Percentiles rank a stretch among this genome's conserved stretches.
Evolutionary conservation across 495 filamentous ascomycete genomes (phyloP).

Genomic region (Aspergillus nidulans): DNA sequence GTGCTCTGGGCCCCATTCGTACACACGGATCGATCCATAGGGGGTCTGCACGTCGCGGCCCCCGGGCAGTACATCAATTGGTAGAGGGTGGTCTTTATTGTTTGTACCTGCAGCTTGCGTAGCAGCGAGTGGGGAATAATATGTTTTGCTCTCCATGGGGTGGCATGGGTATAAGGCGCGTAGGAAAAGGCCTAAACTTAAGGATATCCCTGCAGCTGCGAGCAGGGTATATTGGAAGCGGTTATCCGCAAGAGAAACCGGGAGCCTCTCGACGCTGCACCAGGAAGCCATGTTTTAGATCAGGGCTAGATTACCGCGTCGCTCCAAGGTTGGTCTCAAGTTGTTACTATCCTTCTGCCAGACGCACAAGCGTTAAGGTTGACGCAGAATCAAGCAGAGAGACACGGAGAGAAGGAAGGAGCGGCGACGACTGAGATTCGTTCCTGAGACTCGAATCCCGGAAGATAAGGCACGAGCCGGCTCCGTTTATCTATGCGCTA

Average conservation of each 20-base stretch:
- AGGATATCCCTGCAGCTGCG: slow-evolving; percentile 38
- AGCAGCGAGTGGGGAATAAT: slow-evolving; percentile 42
- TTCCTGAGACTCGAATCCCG: not conserved
- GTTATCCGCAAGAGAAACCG: slow-evolving; percentile 34
- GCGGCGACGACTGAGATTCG: not conserved
- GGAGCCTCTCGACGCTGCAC: slow-evolving; percentile 36
- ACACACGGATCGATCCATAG: slow-evolving; percentile 76
- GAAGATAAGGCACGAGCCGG: not conserved
- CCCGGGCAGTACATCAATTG: slow-evolving; percentile 69
- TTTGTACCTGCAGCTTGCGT: slow-evolving; percentile 42
- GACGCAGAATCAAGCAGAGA: not conserved
- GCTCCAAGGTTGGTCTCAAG: not conserved
- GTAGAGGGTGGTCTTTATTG: slow-evolving; percentile 58
- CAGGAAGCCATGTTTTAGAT: slow-evolving; percentile 24
- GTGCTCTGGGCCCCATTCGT: slow-evolving; percentile 83
- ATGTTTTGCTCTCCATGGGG: slow-evolving; percentile 21
- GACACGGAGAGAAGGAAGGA: not conserved
- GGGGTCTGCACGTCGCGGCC: slow-evolving; percentile 67
- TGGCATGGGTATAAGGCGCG: slow-evolving; percentile 28
- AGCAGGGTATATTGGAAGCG: slow-evolving; percentile 38
- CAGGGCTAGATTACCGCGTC: not conserved
- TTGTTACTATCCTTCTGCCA: not conserved
- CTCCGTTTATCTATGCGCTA: not conserved
- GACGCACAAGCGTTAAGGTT: too few species aligned
- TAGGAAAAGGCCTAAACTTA: slow-evolving; percentile 39